These are phyloP conservation scores for Gynostemma pentaphyllum DNA, from an alignment of 306 rosid species.

Conservation along the genomic window DNA sequence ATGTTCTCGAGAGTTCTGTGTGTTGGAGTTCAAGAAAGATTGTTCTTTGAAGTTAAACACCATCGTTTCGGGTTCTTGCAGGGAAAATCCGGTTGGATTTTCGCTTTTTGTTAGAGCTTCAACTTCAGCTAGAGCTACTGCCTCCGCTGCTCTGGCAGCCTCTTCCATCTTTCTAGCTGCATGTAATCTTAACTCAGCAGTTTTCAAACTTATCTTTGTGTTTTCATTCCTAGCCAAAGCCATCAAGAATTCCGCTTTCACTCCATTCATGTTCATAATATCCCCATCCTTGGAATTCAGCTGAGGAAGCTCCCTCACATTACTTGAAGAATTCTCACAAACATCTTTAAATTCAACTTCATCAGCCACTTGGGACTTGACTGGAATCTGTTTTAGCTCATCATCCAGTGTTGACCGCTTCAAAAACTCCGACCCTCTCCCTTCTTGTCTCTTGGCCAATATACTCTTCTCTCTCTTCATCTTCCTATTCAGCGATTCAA, in stretches of 20 bases:
- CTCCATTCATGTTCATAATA: neutral
- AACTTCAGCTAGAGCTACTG: slow-evolving; percentile 83
- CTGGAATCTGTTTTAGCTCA: neutral
- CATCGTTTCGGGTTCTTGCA: slow-evolving; percentile 46
- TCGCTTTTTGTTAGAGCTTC: slow-evolving; percentile 41
- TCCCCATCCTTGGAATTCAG: neutral
- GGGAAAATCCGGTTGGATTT: slow-evolving; percentile 24
- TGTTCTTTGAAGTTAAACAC: slow-evolving; percentile 25
- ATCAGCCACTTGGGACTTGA: neutral
- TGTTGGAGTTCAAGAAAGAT: slow-evolving; percentile 23
- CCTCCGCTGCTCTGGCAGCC: slow-evolving; percentile 94
- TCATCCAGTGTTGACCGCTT: neutral
- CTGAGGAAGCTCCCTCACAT: neutral
- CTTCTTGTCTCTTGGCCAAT: slow-evolving; percentile 42
- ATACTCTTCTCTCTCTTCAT: slow-evolving; percentile 62
- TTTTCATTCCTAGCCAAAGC: slow-evolving; percentile 10
- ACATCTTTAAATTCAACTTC: slow-evolving; percentile 5
- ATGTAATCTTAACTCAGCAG: slow-evolving; percentile 81
- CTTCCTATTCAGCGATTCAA: slow-evolving; percentile 67
- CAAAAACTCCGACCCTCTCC: neutral
- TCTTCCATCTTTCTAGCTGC: slow-evolving; percentile 98
- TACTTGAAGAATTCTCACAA: neutral
- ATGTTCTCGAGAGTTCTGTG: slow-evolving; percentile 29
- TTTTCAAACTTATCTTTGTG: slow-evolving; percentile 21
- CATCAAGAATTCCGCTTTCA: neutral